Base-by-base conservation (phyloP, 768 basidiomycete genomes). In the Pulveroboletus frians region DNA sequence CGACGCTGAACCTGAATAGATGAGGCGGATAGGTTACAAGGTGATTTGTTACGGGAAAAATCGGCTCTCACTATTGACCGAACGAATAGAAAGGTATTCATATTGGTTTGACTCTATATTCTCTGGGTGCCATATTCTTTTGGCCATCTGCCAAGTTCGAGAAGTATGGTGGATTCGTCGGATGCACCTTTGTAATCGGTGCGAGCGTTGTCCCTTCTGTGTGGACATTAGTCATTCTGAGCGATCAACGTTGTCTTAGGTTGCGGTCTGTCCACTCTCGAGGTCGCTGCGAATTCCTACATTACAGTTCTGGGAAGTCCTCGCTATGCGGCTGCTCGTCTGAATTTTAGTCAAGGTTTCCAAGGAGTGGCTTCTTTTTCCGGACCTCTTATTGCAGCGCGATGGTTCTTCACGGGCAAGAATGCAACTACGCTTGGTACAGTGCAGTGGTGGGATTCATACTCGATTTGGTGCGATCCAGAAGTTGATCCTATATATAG, bases 231-330 rank as follows among this genome's bases (percentile, higher is more conserved):
- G 2, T 35, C 32, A 7, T 30, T 7, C 18, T 43, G 37, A 49
- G 26, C 18, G 10, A 9, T n/a, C 7, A 34, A 6, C 17, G 10
- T 47, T 27, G 10, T 39, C 13, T 14, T 38, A 79, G 80, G 80
- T 3, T 83, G 81, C 53, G 88, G 88, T 35, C 74, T 88, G 7
- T 73, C 78, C 9, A 77, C 79, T 27, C 71, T 85, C 38, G 83
- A 85, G 66, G 84, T 85, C 15, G 81, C 85, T 1, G 87, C 86
- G 37, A 89, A 89, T 68, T 85, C 85, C n/a, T 87, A 88, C 67
- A 84, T 88, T 53, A 68, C 84, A 15, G 81, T 86, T 31, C 69
- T 86, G 43, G 83, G 84, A 38, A 71, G 78, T 3, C 81, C 81
- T 23, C 80, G 80, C 57, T 82, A 83, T 63, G 85, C 85, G 41